Evolutionary conservation across 768 basidiomycete genomes (phyloP), one percentile per base, ranked within the genome.

Genomic region (Tulasnella sp.): DNA sequence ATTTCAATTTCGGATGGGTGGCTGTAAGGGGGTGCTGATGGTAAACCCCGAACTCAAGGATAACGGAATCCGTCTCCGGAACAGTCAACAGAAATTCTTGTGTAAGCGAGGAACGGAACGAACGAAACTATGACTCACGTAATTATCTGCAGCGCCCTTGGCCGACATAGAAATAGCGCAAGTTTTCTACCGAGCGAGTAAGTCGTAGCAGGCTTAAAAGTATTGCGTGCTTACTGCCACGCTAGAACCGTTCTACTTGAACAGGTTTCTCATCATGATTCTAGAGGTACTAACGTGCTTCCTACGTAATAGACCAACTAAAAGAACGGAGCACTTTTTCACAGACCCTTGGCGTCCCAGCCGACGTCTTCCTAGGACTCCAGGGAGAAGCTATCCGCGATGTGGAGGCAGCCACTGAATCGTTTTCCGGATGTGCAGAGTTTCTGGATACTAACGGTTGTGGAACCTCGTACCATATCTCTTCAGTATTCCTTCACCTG

Each of bases 71-170:
- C 84, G 86, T 67, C 82, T 91, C 1, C 84, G 91, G 10, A 86
- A 85, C 1, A 91, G 90, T 0, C 92, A 92, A 90, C 87, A 88
- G 80, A 93, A 94, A 82, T 93, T 93, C 79, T 10, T 26, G 11
- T 75, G 74, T 75, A 35, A 51, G 74, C 37, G 11, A 9, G 18
- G 35, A 18, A 16, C 26, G 6, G 32, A 29, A 16, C 46, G 15
- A 42, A 32, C 29, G 16, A 20, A 2, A 55, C 20, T 1, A 35
- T 48, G 10, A 32, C 23, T 75, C 84, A 88, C 40, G 26, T 6
- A 13, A 11, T 26, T 2, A 0, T 5, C n/a, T 46, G 69, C 5
- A 44, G 39, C 76, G 40, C 86, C 87, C 0, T 86, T 86, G 0
- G 83, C 81, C 5, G 85, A 85, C 5, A 86, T 92, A 35, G 35